phyloP scores from a whole-genome alignment of 768 basidiomycete genomes.

The Leccinum subtestaceum region DNA sequence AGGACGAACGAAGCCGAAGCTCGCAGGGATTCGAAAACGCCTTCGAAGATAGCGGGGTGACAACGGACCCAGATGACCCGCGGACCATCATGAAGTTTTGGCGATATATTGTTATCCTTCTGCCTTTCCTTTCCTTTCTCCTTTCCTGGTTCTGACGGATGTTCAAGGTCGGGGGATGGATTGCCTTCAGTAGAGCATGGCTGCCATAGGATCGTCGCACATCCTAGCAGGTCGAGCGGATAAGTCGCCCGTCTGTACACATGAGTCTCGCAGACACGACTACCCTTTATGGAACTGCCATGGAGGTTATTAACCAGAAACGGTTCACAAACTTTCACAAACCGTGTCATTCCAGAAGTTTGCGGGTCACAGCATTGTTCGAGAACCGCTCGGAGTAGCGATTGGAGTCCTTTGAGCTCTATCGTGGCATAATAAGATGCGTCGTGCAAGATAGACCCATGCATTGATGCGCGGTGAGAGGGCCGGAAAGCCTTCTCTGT shows the following conservation, averaged over 20 bases:
- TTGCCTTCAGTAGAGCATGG: slow-evolving; percentile 28
- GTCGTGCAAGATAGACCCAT: slow-evolving; percentile 86
- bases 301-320: slow-evolving; percentile 1
- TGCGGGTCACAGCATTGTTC: slow-evolving; percentile 64
- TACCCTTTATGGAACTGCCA: slow-evolving; percentile 61
- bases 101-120: slow-evolving; percentile 14
- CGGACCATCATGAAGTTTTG: slow-evolving; percentile 5
- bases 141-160: slow-evolving; percentile 15
- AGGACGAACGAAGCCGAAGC: slow-evolving; percentile 50
- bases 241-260: slow-evolving; percentile 62
- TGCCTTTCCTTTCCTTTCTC: slow-evolving; percentile 35
- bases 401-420: slow-evolving; percentile 66
- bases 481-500: slow-evolving; percentile 92
- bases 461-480: slow-evolving; percentile 83
- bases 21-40: slow-evolving; percentile 52
- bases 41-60: slow-evolving; percentile 71
- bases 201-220: slow-evolving; percentile 73
- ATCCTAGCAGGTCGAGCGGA: slow-evolving; percentile 70
- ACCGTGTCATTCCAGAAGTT: slow-evolving; percentile 65
- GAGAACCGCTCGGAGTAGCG: slow-evolving; percentile 49
- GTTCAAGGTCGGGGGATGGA: background rate
- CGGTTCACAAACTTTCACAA: background rate
- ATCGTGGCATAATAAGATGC: slow-evolving; percentile 80
- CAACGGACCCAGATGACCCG: slow-evolving; percentile 71
- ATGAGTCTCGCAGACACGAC: slow-evolving; percentile 62